Percentiles rank a stretch among this genome's conserved stretches.
Evolutionary conservation across 2,329 filamentous ascomycete species (phyloP).

Genomic region (Colletotrichum higginsianum): DNA sequence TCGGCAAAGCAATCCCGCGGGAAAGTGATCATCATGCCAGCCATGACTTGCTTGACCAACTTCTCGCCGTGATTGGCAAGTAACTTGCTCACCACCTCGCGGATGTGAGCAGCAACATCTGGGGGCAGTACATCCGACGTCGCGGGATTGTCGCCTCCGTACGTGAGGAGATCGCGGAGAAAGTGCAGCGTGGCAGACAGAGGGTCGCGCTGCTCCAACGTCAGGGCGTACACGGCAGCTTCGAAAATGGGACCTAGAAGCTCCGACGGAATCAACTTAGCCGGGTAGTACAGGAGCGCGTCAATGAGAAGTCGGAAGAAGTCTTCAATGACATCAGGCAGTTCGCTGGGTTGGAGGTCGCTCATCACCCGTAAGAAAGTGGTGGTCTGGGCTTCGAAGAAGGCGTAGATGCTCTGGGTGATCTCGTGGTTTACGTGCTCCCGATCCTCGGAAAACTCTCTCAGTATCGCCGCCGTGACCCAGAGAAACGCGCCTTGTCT

Average conservation of each 20-base stretch:
- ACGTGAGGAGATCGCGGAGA: slow-evolving; percentile 90
- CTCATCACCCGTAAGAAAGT: slow-evolving; percentile 92
- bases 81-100: slow-evolving; percentile 80
- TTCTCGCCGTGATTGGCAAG: slow-evolving; percentile 79
- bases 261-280: slow-evolving; percentile 83
- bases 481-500: slow-evolving; percentile 98
- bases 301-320: slow-evolving; percentile 96
- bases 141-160: slow-evolving; percentile 83
- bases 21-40: slow-evolving; percentile 99
- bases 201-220: slow-evolving; percentile 91
- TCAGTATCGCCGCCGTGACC: slow-evolving; percentile 94
- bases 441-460: slow-evolving; percentile 93
- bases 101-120: slow-evolving; percentile 78
- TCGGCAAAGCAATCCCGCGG: slow-evolving; percentile 96
- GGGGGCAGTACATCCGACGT: slow-evolving; percentile 71
- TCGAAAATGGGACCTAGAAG: slow-evolving; percentile 88
- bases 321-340: slow-evolving; percentile 91
- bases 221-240: slow-evolving; percentile 88
- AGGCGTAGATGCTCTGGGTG: slow-evolving; percentile 89
- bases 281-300: slow-evolving; percentile 92
- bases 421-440: slow-evolving; percentile 88
- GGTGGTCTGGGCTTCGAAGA: slow-evolving; percentile 94
- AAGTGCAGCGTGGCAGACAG: slow-evolving; percentile 94
- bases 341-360: slow-evolving; percentile 80
- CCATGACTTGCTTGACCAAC: slow-evolving; percentile 90